These are phyloP conservation scores for Lotmaria passim DNA, from an alignment of 208 protist genomes.

Conservation along the genomic window DNA sequence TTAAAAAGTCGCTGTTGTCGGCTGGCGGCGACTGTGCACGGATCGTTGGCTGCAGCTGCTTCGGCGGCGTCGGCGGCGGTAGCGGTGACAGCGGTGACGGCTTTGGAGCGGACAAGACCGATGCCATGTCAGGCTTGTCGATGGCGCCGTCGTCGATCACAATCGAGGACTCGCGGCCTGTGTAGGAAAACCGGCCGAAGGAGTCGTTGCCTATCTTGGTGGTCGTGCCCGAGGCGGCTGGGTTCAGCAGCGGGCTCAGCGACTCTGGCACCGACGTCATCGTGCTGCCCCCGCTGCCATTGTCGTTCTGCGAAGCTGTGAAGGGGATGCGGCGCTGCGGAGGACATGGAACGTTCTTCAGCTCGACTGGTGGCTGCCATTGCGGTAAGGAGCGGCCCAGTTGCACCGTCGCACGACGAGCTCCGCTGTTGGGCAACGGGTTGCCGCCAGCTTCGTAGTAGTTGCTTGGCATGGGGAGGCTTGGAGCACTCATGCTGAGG, in stretches of 20 bases:
- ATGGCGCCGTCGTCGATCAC: neutral
- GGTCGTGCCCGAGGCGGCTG: neutral
- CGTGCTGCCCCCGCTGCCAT: too few relatives aligned
- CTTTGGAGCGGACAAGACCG: neutral
- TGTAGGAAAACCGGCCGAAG: neutral
- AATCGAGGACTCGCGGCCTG: neutral
- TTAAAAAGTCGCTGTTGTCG: slow-evolving; percentile 7
- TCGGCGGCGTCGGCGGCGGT: too few relatives aligned
- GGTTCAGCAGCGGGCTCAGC: neutral
- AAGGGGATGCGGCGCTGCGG: neutral
- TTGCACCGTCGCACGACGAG: slow-evolving; percentile 6
- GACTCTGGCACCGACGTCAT: neutral
- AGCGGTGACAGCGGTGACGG: too few relatives aligned
- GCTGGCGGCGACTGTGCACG: slow-evolving; percentile 2
- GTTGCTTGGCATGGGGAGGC: too few relatives aligned
- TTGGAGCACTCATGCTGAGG: neutral
- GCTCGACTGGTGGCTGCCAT: neutral
- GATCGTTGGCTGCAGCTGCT: too few relatives aligned
- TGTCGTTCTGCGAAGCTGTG: neutral
- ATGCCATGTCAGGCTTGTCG: neutral
- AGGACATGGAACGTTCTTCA: neutral
- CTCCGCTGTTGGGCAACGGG: neutral
- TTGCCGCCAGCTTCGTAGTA: neutral
- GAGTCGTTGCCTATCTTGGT: neutral
- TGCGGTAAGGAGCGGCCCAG: neutral